Conservation (phyloP, 164 flowering plant species). For the Paratinospora sagittata region DNA sequence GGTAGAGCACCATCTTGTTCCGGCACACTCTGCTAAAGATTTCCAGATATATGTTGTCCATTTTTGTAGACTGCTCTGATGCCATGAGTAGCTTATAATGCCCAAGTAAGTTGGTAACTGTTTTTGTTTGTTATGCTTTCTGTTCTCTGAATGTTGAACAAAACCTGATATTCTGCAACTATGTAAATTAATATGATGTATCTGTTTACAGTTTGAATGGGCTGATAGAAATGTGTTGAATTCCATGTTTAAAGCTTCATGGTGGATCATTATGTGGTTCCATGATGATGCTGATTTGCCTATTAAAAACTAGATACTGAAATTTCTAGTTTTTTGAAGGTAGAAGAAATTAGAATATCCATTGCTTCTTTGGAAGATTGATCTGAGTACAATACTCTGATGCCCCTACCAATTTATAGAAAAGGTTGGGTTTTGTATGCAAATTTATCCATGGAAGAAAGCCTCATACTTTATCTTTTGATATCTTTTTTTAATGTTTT, state of each 20-base stretch:
- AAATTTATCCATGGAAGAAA: no score
- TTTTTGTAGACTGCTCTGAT: background rate
- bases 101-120: background rate
- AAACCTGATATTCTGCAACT: background rate
- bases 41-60: background rate
- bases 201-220: no score
- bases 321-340: no score
- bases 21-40: background rate
- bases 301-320: background rate
- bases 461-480: no score
- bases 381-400: no score
- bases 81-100: background rate
- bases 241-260: background rate
- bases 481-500: no score
- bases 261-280: background rate
- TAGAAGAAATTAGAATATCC: no score
- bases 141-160: background rate
- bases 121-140: background rate
- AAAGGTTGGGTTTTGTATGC: no score
- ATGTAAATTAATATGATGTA: no score
- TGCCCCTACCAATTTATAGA: no score
- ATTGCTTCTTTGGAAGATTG: no score
- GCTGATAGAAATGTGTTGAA: background rate
- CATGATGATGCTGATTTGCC: background rate
- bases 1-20: background rate